Percentiles rank a stretch among this genome's conserved stretches.
Conservation (phyloP, 1,284 basidiomycete species). For the Chalciporus sp. region DNA sequence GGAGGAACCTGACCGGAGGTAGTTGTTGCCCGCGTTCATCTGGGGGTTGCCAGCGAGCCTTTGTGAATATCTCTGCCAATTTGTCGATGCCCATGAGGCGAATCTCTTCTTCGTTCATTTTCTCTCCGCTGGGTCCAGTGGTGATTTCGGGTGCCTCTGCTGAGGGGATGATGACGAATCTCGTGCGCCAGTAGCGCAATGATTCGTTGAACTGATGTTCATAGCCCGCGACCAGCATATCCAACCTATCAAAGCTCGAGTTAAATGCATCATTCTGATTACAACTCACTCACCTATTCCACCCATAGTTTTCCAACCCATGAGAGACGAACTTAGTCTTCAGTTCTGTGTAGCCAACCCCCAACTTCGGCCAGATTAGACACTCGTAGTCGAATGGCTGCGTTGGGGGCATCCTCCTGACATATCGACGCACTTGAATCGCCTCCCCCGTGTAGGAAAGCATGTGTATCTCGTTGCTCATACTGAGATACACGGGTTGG, state of each 20-base stretch:
- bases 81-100: constrained; percentile 90
- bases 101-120: constrained; percentile 84
- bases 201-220: constrained; percentile 81
- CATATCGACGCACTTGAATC: constrained; percentile 88
- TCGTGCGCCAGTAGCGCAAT: constrained; percentile 90
- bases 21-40: constrained; percentile 57
- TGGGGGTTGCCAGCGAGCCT: constrained; percentile 72
- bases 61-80: constrained; percentile 85
- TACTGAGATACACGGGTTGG: constrained; percentile 87
- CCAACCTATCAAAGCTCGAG: constrained; percentile 47
- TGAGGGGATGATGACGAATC: constrained; percentile 93
- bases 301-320: constrained; percentile 78
- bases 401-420: constrained; percentile 70
- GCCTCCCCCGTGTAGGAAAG: constrained; percentile 87
- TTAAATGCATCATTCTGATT: not conserved
- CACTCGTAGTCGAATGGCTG: constrained; percentile 80
- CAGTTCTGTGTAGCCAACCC: constrained; percentile 84
- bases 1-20: constrained; percentile 68
- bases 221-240: constrained; percentile 86
- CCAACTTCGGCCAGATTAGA: constrained; percentile 91
- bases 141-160: constrained; percentile 62
- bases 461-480: constrained; percentile 94
- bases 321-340: constrained; percentile 78
- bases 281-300: constrained; percentile 64
- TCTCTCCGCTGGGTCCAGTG: constrained; percentile 65